Evolutionary conservation across 129 eudicot species (phyloP).

Genomic region (Artemisia argyi): DNA sequence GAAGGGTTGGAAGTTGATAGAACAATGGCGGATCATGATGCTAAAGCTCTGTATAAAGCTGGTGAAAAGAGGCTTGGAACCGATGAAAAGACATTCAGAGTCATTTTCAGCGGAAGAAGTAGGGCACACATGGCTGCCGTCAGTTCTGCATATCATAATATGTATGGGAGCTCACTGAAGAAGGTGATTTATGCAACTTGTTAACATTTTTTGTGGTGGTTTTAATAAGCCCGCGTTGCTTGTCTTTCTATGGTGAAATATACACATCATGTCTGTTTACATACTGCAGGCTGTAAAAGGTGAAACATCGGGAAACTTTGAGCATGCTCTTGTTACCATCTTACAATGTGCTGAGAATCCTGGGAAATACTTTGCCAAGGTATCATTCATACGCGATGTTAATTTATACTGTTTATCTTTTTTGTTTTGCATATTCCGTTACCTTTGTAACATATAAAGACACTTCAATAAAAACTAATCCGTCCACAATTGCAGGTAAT

Average conservation of each 20-base stretch:
- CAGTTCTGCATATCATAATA: constrained; percentile 55
- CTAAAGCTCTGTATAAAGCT: constrained; percentile 81
- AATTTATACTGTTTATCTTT: too few species aligned
- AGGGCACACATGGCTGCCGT: constrained; percentile 81
- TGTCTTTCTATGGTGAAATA: neutral
- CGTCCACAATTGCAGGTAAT: constrained; percentile 45
- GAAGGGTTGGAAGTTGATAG: constrained; percentile 91
- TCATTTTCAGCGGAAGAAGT: constrained; percentile 72
- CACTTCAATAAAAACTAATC: too few species aligned
- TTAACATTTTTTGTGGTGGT: neutral
- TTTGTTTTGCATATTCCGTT: too few species aligned
- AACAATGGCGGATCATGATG: constrained; percentile 68
- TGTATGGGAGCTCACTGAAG: constrained; percentile 58
- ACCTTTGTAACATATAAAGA: too few species aligned
- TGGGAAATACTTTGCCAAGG: constrained; percentile 82
- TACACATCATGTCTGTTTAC: neutral
- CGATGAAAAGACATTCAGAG: constrained; percentile 74
- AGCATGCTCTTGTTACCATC: constrained; percentile 65
- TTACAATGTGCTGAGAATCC: constrained; percentile 81
- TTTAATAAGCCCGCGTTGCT: neutral
- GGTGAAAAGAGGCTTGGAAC: constrained; percentile 93
- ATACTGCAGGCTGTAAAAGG: constrained; percentile 66
- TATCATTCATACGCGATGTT: constrained; percentile 11
- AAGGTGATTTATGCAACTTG: constrained; percentile 42
- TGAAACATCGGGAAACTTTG: constrained; percentile 84